Evolutionary conservation across 2,329 filamentous ascomycete genomes (phyloP).

Genomic region (Aspergillus persii): DNA sequence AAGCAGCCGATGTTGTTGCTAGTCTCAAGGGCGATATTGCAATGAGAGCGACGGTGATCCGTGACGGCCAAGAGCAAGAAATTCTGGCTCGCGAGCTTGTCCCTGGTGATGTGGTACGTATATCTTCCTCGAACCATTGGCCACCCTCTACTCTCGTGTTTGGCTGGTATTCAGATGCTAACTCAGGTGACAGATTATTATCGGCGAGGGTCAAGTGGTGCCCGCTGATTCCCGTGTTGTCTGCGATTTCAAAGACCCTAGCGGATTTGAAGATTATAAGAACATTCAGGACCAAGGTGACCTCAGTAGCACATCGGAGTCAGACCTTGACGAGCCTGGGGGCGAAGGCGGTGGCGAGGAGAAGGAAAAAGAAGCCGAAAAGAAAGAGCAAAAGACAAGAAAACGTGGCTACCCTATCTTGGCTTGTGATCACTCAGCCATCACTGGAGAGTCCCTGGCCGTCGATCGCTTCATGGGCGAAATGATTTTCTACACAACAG

Average conservation of each 20-base stretch:
- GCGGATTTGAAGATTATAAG: constrained; percentile 66
- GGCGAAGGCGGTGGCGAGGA: constrained; percentile 41
- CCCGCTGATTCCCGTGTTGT: constrained; percentile 70
- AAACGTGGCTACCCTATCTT: constrained; percentile 62
- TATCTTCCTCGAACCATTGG: neutral
- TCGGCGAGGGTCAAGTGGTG: constrained; percentile 69
- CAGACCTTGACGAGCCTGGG: constrained; percentile 55
- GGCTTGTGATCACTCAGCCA: constrained; percentile 75
- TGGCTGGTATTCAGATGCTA: constrained; percentile 10
- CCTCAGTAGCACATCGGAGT: constrained; percentile 49
- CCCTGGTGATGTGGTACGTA: constrained; percentile 70
- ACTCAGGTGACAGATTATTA: constrained; percentile 52
- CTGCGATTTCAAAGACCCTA: constrained; percentile 66
- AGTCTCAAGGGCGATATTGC: constrained; percentile 76
- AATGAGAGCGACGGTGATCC: constrained; percentile 67
- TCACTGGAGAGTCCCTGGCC: constrained; percentile 75
- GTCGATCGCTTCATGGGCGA: constrained; percentile 69
- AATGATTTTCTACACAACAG: constrained; percentile 72
- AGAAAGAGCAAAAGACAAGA: constrained; percentile 14
- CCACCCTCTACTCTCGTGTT: neutral
- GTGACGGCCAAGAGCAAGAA: constrained; percentile 63
- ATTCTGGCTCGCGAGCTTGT: constrained; percentile 71
- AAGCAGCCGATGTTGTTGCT: constrained; percentile 73
- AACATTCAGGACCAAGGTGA: constrained; percentile 63
- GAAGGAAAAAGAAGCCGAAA: constrained; percentile 12